Base-by-base conservation (phyloP, 1,139 yeast species). In the Zygotorulaspora mrakii region DNA sequence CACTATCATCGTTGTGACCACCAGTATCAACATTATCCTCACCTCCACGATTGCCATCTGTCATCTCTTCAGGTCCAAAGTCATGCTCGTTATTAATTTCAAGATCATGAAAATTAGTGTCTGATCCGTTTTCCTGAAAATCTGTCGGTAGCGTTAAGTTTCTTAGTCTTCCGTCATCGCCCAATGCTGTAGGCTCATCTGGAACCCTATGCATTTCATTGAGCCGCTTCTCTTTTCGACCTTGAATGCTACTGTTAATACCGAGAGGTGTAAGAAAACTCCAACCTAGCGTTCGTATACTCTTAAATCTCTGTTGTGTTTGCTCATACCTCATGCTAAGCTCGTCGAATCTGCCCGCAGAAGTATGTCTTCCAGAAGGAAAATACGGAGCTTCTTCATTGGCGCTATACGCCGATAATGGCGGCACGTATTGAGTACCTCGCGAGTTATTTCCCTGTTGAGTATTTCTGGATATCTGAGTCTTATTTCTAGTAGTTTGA, bases 251-350 rank as follows among this genome's bases (percentile, higher is more conserved):
- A 18, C 48, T 49, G 4, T 40, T 46, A 7, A 57, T 42, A 7
- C 64, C 64, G 18, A 59, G 48, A 2, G 64, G 61, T 25, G 46
- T 42, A 8, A 60, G 43, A 22, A 34, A 31, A 24, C 49, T 42
- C 44, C 48, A 43, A 1, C 64, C 64, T 8, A 55, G 24, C 12
- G 45, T 46, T 17, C 55, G 33, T 22, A 54, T 46, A 20, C 43
- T 39, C 9, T 40, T 31, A 22, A 42, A 18, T 26, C 45, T 35
- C 18, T 32, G 38, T 40, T 33, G 39, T 12, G 29, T 37, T 35
- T 31, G 42, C 10, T 45, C 49, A 7, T 41, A 40, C 31, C 37
- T 43, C 50, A 47, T 47, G 4, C 32, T 31, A 31, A 45, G 31
- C 31, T 45, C 50, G 24, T 45, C 47, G 17, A 47, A 45, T 11